phyloP scores from a whole-genome alignment of 2,329 filamentous ascomycete species.

The Phialophora chinensis region DNA sequence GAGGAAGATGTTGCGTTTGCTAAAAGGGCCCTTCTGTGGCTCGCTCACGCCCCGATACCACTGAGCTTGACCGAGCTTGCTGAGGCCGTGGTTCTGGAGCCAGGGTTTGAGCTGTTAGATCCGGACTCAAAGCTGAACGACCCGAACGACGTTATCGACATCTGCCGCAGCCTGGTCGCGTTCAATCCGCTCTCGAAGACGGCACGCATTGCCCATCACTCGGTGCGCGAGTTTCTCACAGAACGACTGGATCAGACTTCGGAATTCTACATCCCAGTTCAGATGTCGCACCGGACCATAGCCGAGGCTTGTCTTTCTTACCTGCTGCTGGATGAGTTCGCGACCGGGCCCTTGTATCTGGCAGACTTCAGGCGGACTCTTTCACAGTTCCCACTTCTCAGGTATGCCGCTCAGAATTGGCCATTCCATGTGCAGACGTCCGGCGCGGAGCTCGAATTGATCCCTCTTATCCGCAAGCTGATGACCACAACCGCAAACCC shows the following conservation, averaged over 20 bases:
- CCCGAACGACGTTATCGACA: slow-evolving; percentile 31
- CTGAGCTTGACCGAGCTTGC: slow-evolving; percentile 33
- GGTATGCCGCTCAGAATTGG: slow-evolving; percentile 32
- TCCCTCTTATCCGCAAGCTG: slow-evolving; percentile 28
- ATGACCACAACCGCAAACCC: slow-evolving; percentile 23
- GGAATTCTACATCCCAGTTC: slow-evolving; percentile 23
- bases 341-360: slow-evolving; percentile 17
- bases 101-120: slow-evolving; percentile 26
- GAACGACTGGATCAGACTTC: slow-evolving; percentile 15
- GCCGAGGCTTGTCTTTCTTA: slow-evolving; percentile 31
- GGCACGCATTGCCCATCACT: slow-evolving; percentile 29
- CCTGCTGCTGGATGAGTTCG: slow-evolving; percentile 29
- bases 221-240: slow-evolving; percentile 31
- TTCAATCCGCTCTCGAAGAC: slow-evolving; percentile 24
- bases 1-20: slow-evolving; percentile 28
- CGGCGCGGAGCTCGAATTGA: slow-evolving; percentile 25
- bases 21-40: slow-evolving; percentile 29
- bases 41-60: slow-evolving; percentile 32
- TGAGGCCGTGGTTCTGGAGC: slow-evolving; percentile 34
- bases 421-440: slow-evolving; percentile 27
- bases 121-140: slow-evolving; percentile 27
- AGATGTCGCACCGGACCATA: slow-evolving; percentile 24
- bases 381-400: slow-evolving; percentile 22
- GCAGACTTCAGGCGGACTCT: slow-evolving; percentile 15
- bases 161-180: slow-evolving; percentile 31